Percentiles rank a stretch among this genome's conserved stretches.
Conservation (phyloP, 345 rosid genomes). For the Bruguiera gymnorhiza region DNA sequence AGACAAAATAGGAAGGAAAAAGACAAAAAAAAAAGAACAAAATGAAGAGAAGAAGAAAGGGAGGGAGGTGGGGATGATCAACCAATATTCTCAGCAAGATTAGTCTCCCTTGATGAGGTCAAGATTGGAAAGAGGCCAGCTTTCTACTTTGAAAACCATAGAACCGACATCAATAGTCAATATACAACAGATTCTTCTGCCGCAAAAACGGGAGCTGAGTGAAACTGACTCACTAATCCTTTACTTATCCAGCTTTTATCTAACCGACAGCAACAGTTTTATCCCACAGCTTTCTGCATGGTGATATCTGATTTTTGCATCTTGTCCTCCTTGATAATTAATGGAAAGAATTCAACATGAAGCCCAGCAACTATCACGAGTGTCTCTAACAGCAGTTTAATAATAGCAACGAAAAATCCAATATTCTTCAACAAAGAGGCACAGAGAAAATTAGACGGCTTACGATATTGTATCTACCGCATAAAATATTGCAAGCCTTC, state of each 20-base stretch:
- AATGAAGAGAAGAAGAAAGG: not conserved
- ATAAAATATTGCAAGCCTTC: constrained; percentile 80
- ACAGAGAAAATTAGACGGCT: constrained; percentile 23
- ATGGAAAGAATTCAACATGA: too few species aligned
- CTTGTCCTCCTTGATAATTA: too few species aligned
- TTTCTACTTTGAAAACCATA: not conserved
- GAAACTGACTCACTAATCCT: too few species aligned
- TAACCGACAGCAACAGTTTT: too few species aligned
- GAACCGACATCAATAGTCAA: not conserved
- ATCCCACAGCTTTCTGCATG: too few species aligned
- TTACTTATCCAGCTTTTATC: too few species aligned
- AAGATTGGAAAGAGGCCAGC: not conserved
- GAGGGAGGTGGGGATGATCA: not conserved
- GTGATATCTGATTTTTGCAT: too few species aligned
- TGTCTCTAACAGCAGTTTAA: not conserved
- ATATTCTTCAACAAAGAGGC: not conserved
- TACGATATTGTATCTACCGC: constrained; percentile 65
- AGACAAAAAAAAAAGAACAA: not conserved
- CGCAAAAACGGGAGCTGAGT: too few species aligned
- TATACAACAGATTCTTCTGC: too few species aligned
- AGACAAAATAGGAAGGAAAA: not conserved
- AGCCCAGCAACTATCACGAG: not conserved
- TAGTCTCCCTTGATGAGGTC: not conserved
- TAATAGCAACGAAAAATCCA: not conserved
- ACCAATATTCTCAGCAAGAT: not conserved